Conservation (phyloP, 2,329 filamentous ascomycete species). For the Hymenoscyphus albidus region DNA sequence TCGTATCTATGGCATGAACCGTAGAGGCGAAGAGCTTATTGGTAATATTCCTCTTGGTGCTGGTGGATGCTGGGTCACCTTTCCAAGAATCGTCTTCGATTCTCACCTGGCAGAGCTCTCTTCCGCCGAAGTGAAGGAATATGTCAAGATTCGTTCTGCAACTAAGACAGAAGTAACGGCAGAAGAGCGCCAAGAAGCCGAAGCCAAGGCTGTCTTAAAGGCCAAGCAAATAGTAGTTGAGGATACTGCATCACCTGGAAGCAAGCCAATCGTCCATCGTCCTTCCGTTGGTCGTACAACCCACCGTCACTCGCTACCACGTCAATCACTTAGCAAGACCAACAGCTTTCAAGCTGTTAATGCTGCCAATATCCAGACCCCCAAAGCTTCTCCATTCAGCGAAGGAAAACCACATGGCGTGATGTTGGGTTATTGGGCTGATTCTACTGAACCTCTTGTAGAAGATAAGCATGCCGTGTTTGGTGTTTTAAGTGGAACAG, state of each 20-base stretch:
- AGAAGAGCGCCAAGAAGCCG: constrained; percentile 24
- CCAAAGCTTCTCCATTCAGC: constrained; percentile 25
- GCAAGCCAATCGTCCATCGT: constrained; percentile 26
- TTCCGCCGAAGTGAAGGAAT: constrained; percentile 58
- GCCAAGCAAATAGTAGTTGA: constrained; percentile 27
- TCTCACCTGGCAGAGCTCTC: constrained; percentile 52
- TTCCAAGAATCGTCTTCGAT: constrained; percentile 57
- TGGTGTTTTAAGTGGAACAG: constrained; percentile 58
- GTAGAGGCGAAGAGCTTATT: constrained; percentile 44
- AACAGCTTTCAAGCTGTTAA: constrained; percentile 31
- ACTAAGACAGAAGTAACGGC: constrained; percentile 21
- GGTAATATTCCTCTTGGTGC: constrained; percentile 51
- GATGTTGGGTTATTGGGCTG: constrained; percentile 56
- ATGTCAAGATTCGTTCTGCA: constrained; percentile 52
- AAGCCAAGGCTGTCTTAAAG: constrained; percentile 25
- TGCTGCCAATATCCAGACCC: constrained; percentile 24
- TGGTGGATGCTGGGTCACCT: constrained; percentile 62
- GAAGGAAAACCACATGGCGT: constrained; percentile 29
- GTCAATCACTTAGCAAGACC: constrained; percentile 26
- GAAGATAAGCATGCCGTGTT: constrained; percentile 58
- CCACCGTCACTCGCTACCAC: constrained; percentile 26
- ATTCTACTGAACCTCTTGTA: constrained; percentile 45
- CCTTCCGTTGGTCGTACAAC: constrained; percentile 19
- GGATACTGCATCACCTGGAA: constrained; percentile 19
- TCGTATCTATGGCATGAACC: constrained; percentile 50